Conservation (phyloP, 2,329 filamentous ascomycete species). For the Aspergillus amoenus region DNA sequence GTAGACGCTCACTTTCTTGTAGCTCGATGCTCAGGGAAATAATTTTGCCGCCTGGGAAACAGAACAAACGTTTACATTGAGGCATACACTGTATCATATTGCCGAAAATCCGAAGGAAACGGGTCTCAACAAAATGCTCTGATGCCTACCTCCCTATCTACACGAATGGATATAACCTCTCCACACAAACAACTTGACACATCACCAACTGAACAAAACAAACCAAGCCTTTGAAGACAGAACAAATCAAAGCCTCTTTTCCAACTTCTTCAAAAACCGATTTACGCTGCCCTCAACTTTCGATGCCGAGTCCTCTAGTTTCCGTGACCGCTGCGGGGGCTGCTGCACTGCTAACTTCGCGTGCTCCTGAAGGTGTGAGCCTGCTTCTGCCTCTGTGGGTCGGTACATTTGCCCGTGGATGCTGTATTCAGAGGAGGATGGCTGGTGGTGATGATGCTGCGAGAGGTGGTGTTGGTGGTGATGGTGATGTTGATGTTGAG, state of each 20-base stretch:
- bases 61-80: neutral
- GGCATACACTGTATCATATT: neutral
- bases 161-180: neutral
- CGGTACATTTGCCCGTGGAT: conserved; percentile 49
- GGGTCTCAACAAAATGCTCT: neutral
- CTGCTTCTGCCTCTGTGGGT: conserved; percentile 45
- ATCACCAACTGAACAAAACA: neutral
- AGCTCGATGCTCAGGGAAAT: neutral
- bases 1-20: neutral
- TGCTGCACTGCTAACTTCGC: conserved; percentile 35
- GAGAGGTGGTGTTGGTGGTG: neutral
- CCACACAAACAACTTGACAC: neutral
- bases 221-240: neutral
- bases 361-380: conserved; percentile 36
- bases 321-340: conserved; percentile 33
- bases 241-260: conserved; percentile 37
- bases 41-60: neutral
- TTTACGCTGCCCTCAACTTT: conserved; percentile 45
- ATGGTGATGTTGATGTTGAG: conserved; percentile 10
- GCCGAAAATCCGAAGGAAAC: neutral
- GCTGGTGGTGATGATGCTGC: conserved; percentile 5
- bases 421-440: conserved; percentile 36
- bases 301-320: conserved; percentile 38
- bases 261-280: conserved; percentile 46
- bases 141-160: neutral